phyloP scores from a whole-genome alignment of 352 stramenopile species.

The Globisporangium iwayamae region DNA sequence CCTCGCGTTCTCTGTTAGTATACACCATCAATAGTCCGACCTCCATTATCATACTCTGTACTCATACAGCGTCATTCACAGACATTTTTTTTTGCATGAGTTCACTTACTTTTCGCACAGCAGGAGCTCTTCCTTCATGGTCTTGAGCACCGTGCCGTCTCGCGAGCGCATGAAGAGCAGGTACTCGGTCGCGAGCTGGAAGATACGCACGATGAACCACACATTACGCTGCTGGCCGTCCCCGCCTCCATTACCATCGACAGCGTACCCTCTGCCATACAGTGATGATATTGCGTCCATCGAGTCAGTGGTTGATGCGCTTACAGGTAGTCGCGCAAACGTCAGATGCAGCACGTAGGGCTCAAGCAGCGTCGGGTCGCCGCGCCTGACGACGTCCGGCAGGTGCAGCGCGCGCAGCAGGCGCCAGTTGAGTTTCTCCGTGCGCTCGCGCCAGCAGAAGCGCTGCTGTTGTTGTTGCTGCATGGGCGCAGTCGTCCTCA shows the following conservation, averaged over 20 bases:
- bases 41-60: background rate
- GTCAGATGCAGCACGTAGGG: constrained; percentile 70
- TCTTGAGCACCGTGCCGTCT: constrained; percentile 50
- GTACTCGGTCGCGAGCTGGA: constrained; percentile 79
- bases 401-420: constrained; percentile 50
- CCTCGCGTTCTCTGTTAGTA: constrained; percentile 35
- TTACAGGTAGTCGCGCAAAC: constrained; percentile 50
- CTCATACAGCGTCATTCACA: background rate
- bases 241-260: background rate
- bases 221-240: constrained; percentile 30
- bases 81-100: background rate
- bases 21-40: background rate
- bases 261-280: background rate
- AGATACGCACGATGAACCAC: constrained; percentile 66
- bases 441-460: constrained; percentile 78
- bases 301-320: constrained; percentile 2
- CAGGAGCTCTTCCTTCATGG: constrained; percentile 43
- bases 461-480: constrained; percentile 17
- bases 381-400: constrained; percentile 39
- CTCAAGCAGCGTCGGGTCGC: constrained; percentile 59
- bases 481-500: background rate
- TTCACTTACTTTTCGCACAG: constrained; percentile 22
- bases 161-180: constrained; percentile 60
- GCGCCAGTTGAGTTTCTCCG: constrained; percentile 72
- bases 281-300: background rate